Evolutionary conservation across 768 basidiomycete species (phyloP).

Genomic region (Pleurotus sapidus): DNA sequence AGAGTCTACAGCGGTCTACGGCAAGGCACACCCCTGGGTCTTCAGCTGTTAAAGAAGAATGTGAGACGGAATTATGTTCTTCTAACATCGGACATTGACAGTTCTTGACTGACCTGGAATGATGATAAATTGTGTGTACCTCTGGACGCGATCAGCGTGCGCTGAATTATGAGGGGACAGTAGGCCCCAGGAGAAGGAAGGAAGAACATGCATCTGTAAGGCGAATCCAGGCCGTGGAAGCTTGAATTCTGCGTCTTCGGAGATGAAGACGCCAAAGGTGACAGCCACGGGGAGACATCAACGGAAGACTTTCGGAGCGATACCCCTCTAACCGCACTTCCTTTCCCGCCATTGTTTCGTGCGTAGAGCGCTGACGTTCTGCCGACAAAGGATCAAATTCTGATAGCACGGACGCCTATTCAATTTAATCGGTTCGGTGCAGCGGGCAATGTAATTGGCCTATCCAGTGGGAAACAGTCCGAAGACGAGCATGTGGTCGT

Average conservation of each 20-base stretch:
- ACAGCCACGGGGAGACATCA: neutral
- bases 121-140: neutral
- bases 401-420: neutral
- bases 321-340: neutral
- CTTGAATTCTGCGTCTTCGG: neutral
- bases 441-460: neutral
- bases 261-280: neutral
- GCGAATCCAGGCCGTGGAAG: conserved; percentile 4
- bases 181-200: neutral
- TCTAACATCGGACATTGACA: neutral
- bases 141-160: neutral
- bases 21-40: conserved; percentile 1
- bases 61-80: neutral
- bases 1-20: conserved; percentile 4
- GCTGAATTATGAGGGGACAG: too few species aligned
- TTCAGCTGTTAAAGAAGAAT: conserved; percentile 5
- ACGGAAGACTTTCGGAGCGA: neutral
- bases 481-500: neutral
- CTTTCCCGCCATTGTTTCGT: neutral
- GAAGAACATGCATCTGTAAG: neutral
- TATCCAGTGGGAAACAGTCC: neutral
- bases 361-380: too few species aligned
- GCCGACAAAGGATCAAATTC: neutral
- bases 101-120: conserved; percentile 3
- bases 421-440: neutral